Evolutionary conservation across 2,329 filamentous ascomycete genomes (phyloP).

Genomic region (Phoma sp.): DNA sequence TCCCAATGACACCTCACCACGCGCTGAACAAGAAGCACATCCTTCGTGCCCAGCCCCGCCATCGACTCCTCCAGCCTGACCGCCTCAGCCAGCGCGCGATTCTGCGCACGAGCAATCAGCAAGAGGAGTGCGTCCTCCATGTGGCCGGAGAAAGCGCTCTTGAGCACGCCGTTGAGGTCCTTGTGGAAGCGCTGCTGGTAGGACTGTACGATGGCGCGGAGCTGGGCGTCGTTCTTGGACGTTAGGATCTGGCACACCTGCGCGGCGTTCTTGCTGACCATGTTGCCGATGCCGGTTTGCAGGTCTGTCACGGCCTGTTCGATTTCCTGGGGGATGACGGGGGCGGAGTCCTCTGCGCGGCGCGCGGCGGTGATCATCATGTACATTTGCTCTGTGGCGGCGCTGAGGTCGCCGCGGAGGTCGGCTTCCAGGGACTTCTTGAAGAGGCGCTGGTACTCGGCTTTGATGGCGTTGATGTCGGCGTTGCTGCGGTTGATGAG

Average conservation of each 20-base stretch:
- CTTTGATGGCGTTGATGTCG: constrained; percentile 86
- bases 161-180: constrained; percentile 75
- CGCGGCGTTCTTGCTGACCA: constrained; percentile 75
- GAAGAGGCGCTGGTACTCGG: constrained; percentile 74
- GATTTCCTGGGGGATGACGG: constrained; percentile 74
- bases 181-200: constrained; percentile 78
- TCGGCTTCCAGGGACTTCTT: constrained; percentile 72
- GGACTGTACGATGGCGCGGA: constrained; percentile 78
- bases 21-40: constrained; percentile 78
- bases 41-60: constrained; percentile 87
- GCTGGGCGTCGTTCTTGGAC: constrained; percentile 78
- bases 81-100: constrained; percentile 86
- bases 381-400: constrained; percentile 88
- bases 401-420: constrained; percentile 79
- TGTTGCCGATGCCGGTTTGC: constrained; percentile 71
- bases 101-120: constrained; percentile 78
- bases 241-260: constrained; percentile 81
- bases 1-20: constrained; percentile 88
- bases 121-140: constrained; percentile 86
- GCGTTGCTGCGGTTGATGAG: constrained; percentile 84
- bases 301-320: constrained; percentile 79
- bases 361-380: constrained; percentile 78
- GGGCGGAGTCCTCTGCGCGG: constrained; percentile 78
- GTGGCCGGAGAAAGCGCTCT: constrained; percentile 86
- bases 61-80: constrained; percentile 84